A percentile compares a stretch with the other conserved stretches of the same genome.
phyloP scores from a whole-genome alignment of 306 rosid genomes.

The Vigna mungo region DNA sequence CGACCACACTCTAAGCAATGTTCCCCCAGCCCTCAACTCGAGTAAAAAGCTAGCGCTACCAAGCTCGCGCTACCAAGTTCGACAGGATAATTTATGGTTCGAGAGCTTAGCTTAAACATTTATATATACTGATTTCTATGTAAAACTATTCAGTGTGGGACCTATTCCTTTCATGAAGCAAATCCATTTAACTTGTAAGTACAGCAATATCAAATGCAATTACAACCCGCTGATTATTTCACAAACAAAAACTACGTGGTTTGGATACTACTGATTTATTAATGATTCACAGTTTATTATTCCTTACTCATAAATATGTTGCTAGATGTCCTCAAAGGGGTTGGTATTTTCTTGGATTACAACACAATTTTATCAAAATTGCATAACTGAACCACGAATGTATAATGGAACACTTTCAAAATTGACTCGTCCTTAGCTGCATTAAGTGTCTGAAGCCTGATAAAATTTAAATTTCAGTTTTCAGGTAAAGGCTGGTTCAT shows the following conservation, averaged over 20 bases:
- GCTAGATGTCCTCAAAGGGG: neutral
- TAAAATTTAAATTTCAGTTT: too few species aligned
- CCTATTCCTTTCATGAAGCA: neutral
- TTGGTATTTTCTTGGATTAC: neutral
- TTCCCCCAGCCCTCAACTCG: neutral
- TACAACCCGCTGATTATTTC: neutral
- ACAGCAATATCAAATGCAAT: neutral
- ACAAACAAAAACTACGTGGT: neutral
- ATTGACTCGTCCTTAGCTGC: neutral
- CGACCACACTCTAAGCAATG: neutral
- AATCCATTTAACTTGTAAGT: too few species aligned
- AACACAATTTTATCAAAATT: neutral
- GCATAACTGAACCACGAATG: too few species aligned
- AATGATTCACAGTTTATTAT: neutral
- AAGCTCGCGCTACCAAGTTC: too few species aligned
- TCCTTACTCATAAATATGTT: neutral
- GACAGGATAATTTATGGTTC: too few species aligned
- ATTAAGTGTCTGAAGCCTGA: neutral
- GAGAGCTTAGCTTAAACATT: fast-evolving
- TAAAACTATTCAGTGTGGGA: neutral
- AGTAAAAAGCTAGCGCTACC: neutral
- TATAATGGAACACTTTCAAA: too few species aligned
- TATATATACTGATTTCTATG: neutral
- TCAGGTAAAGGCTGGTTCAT: neutral
- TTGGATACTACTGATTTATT: neutral